phyloP scores from a whole-genome alignment of 148 eudicot species.

The Dysphania ambrosioides region DNA sequence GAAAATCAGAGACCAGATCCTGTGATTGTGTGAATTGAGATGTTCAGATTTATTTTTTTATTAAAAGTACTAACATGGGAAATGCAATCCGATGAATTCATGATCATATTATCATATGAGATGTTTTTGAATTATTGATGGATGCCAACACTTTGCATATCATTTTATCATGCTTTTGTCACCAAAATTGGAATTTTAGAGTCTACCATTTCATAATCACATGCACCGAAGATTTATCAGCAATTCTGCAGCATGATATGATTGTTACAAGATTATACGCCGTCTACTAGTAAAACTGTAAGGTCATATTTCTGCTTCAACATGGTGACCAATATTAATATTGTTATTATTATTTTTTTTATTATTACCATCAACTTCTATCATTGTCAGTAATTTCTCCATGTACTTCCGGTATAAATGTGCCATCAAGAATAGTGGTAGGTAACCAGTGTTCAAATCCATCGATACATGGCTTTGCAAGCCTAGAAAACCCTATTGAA shows the following conservation, averaged over 20 bases:
- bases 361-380: too few relatives aligned
- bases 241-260: not conserved
- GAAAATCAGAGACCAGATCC: not conserved
- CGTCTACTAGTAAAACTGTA: not conserved
- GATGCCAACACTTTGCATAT: constrained; percentile 3
- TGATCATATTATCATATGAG: too few relatives aligned
- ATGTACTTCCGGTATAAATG: too few relatives aligned
- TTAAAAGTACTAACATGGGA: too few relatives aligned
- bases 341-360: too few relatives aligned
- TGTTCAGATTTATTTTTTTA: too few relatives aligned
- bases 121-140: not conserved
- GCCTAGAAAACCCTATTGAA: too few relatives aligned
- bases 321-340: not conserved
- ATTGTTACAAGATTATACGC: too few relatives aligned
- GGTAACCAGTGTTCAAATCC: too few relatives aligned
- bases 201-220: not conserved
- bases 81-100: not conserved
- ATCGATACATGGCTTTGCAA: too few relatives aligned
- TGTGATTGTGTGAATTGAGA: not conserved
- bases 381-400: too few relatives aligned
- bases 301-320: not conserved
- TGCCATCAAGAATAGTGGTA: too few relatives aligned
- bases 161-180: not conserved
- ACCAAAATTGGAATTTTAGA: not conserved
- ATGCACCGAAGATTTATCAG: not conserved